These are phyloP conservation scores for Tolypocladium cylindrosporum DNA, from an alignment of 2,329 filamentous ascomycete genomes.

Conservation along the genomic window DNA sequence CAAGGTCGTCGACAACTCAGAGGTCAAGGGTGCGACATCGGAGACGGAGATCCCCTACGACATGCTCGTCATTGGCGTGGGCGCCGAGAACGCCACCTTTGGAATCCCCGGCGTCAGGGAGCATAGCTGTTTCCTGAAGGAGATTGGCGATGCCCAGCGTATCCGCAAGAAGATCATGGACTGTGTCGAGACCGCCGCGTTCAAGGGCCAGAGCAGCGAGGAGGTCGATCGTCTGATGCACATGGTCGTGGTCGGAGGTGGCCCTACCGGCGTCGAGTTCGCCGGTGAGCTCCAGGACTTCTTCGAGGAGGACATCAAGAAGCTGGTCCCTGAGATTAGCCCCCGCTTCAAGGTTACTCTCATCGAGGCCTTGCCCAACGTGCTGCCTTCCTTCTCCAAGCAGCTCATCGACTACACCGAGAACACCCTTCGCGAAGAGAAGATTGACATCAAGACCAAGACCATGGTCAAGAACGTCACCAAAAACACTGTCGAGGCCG, in stretches of 20 bases:
- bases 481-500: conserved; percentile 84
- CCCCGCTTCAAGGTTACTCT: conserved; percentile 95
- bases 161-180: conserved; percentile 99
- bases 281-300: conserved; percentile 98
- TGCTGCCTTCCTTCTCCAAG: conserved; percentile 97
- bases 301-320: conserved; percentile 96
- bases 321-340: conserved; percentile 92
- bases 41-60: conserved; percentile 92
- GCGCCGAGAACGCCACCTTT: conserved; percentile 97
- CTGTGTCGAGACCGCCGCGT: conserved; percentile 94
- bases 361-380: conserved; percentile 92
- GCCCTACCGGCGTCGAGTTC: conserved; percentile 95
- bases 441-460: conserved; percentile 95
- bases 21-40: conserved; percentile 73
- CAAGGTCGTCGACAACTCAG: conserved; percentile 83
- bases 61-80: conserved; percentile 95
- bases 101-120: conserved; percentile 93
- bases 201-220: conserved; percentile 86
- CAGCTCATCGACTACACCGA: conserved; percentile 99
- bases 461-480: conserved; percentile 98
- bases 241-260: conserved; percentile 94
- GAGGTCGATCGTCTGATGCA: conserved; percentile 91
- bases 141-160: conserved; percentile 89
- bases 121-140: conserved; percentile 96
- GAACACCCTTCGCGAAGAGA: conserved; percentile 97